Evolutionary conservation across 495 filamentous ascomycete genomes (phyloP), one percentile per base, ranked within the genome.

Genomic region (Penicillium steckii): DNA sequence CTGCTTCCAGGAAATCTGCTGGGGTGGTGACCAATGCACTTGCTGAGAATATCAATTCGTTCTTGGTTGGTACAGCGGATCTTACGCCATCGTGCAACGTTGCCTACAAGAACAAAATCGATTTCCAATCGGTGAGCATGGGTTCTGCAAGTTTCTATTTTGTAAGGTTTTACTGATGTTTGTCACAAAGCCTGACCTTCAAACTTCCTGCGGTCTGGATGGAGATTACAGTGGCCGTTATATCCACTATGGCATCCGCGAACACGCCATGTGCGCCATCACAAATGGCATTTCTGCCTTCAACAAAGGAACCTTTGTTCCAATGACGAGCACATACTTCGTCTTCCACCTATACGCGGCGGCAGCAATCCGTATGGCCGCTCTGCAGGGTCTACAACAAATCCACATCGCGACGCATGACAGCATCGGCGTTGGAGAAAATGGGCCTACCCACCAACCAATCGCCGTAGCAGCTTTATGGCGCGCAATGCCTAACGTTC

Each of bases 1-100:
- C 33, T 0, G 33, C 33, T 15, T 38, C 33, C 4, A 15, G 33
- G 18, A 38, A 38, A 38, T 38, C 33, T 7, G 33, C 33, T 38
- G 33, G 33, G 8, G 33, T 38, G n/a, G 33, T 38, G 54, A 78
- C 27, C 54, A 77, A 76, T 44, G 72, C 75, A 0, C 47, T 83
- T 13, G 71, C 70, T 3, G 37, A 66, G 33, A 62, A 71, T 12
- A 52, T 80, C n/a, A 56, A 62, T 8, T 72, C 61, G 24, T 73
- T 83, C 62, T 77, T 83, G 73, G 73, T 80, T 33, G 80, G 79
- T 6, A 79, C 77, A 4, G 80, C 80, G 3, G 80, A 84, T 50
- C 66, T 84, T 17, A 71, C 77, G 0, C 77, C 77, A 4, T 80
- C 76, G 0, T 74, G 79, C 5, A 74, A 80, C 60, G 76, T 80